Evolutionary conservation across 2,329 filamentous ascomycete genomes (phyloP).

Genomic region (Colletotrichum sp.): DNA sequence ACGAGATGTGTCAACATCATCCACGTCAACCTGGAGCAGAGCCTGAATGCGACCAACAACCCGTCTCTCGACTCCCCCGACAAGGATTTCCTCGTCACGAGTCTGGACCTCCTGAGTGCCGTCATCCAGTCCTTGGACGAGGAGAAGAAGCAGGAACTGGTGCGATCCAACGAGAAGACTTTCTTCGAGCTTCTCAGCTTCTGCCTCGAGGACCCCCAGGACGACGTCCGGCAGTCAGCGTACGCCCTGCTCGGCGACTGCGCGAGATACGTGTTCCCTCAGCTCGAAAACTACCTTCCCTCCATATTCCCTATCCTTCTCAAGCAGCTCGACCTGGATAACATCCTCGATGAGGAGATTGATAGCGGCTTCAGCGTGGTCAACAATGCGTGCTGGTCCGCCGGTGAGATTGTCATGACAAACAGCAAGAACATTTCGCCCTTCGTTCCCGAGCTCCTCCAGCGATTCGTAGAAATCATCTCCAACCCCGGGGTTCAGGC

Average conservation of each 20-base stretch:
- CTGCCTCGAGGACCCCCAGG: slow-evolving; percentile 89
- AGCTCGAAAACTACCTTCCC: slow-evolving; percentile 76
- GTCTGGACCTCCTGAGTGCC: slow-evolving; percentile 88
- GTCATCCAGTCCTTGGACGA: slow-evolving; percentile 88
- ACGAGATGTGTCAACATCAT: slow-evolving; percentile 88
- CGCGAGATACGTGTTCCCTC: slow-evolving; percentile 87
- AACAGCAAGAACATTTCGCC: slow-evolving; percentile 76
- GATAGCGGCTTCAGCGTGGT: slow-evolving; percentile 90
- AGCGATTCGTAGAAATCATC: slow-evolving; percentile 81
- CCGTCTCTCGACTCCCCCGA: slow-evolving; percentile 78
- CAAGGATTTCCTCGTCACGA: slow-evolving; percentile 97
- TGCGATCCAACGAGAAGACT: slow-evolving; percentile 75
- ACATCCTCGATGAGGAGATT: slow-evolving; percentile 77
- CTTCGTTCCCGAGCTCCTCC: slow-evolving; percentile 78
- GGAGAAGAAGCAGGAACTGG: slow-evolving; percentile 75
- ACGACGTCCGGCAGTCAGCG: slow-evolving; percentile 94
- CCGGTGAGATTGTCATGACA: slow-evolving; percentile 88
- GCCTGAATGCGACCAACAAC: slow-evolving; percentile 72
- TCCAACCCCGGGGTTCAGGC: slow-evolving; percentile 84
- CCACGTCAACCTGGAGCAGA: slow-evolving; percentile 86
- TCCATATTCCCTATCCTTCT: slow-evolving; percentile 82
- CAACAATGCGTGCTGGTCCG: slow-evolving; percentile 98
- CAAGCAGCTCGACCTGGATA: slow-evolving; percentile 83
- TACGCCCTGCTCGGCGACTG: slow-evolving; percentile 95
- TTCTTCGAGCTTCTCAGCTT: slow-evolving; percentile 91